Conservation (phyloP, 805 yeast species). For the Suhomyces vadensis region DNA sequence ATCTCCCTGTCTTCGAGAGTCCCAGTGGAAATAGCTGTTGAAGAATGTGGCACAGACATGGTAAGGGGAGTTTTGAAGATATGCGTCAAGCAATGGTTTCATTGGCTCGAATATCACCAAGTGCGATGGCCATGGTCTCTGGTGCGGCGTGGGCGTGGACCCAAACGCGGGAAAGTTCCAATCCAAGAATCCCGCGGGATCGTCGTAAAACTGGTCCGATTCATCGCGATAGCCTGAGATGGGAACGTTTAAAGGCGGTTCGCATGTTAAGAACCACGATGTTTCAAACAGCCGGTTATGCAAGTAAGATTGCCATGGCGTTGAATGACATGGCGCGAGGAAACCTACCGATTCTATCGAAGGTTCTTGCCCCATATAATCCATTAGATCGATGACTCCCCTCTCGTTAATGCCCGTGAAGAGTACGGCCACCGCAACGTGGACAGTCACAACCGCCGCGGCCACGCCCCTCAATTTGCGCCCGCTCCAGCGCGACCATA, state of each 20-base stretch:
- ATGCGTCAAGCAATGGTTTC: constrained; percentile 44
- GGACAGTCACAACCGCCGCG: constrained; percentile 19
- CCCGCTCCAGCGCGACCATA: not conserved
- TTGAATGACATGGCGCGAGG: constrained; percentile 94
- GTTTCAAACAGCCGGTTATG: constrained; percentile 52
- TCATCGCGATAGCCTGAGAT: constrained; percentile 70
- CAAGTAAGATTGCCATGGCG: constrained; percentile 88
- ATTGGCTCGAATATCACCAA: constrained; percentile 71
- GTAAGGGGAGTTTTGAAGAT: constrained; percentile 43
- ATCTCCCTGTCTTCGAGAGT: constrained; percentile 74
- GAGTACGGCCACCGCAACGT: constrained; percentile 46
- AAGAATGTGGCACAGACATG: constrained; percentile 56
- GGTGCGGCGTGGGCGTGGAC: constrained; percentile 22
- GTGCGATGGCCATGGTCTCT: constrained; percentile 66
- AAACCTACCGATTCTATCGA: constrained; percentile 65
- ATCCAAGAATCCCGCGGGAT: constrained; percentile 61
- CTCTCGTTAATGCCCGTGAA: constrained; percentile 76
- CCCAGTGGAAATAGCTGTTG: constrained; percentile 87
- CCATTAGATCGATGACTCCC: constrained; percentile 75
- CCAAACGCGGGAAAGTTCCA: constrained; percentile 47
- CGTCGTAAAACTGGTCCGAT: constrained; percentile 76
- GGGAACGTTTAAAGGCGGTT: constrained; percentile 69
- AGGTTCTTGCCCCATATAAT: constrained; percentile 45
- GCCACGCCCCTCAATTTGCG: not conserved
- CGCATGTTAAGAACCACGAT: constrained; percentile 84